Evolutionary conservation across 768 basidiomycete genomes (phyloP), one percentile per base, ranked within the genome.

Genomic region (Suillus hirtellus): DNA sequence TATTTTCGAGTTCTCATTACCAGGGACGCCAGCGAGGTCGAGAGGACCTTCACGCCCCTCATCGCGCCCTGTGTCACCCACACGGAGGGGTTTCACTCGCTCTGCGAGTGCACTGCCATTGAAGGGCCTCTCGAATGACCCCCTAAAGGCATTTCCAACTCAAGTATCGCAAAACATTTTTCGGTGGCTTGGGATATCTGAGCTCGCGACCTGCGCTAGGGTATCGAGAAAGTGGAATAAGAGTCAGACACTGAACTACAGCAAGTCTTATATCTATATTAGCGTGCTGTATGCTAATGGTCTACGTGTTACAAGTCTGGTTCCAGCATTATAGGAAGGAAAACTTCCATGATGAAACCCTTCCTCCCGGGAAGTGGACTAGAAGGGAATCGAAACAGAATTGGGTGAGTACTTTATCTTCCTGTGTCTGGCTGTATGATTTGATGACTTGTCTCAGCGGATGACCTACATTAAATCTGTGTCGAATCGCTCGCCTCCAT

Each of bases 321-420:
- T 97, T 96, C 79, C 90, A 92, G 67, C 89, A 92, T 67, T 95
- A 93, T 73, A 81, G 95, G 61, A 92, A 89, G 67, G 92, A 95
- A 65, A 88, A 90, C 68, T 93, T 97, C 67, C 88, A 93, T 50
- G 90, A 93, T 65, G 86, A 88, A 37, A 87, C 84, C 63, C 73
- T 92, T 56, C 89, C 90, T 4, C 83, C 88, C 11, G 92, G 89
- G 42, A 95, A 95, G 75, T 97, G 95, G 95, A 91, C 93, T 10
- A 92, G 91, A 71, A 82, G 89, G 62, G 95, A 97, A 74, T 95
- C 93, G n/a, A 97, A 95, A 73, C 90, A 93, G 76, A 89, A 89
- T 67, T 97, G 95, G 95, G 90, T 87, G 66, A 27, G 78, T 81
- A 64, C 43, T 60, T 50, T 8, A 58, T 55, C 52, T 63, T n/a